Evolutionary conservation across 1,284 basidiomycete genomes (phyloP).

Genomic region (Tilletia indica): DNA sequence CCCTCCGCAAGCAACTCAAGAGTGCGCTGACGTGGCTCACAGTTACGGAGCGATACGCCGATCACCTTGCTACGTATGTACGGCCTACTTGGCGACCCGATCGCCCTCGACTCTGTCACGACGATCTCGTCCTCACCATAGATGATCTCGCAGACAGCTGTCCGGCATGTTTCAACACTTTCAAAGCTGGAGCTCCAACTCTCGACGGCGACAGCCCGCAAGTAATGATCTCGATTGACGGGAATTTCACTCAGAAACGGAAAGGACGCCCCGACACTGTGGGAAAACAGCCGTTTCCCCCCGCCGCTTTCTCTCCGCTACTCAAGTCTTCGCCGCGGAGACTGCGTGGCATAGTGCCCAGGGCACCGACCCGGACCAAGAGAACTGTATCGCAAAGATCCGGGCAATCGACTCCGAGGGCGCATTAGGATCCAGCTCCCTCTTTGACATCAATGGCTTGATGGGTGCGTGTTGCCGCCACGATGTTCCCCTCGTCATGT

Average conservation of each 20-base stretch:
- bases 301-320: background rate
- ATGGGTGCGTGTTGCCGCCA: constrained; percentile 1
- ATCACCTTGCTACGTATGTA: background rate
- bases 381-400: background rate
- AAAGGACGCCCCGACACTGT: background rate
- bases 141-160: background rate
- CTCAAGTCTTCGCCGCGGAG: background rate
- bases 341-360: background rate
- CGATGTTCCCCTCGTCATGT: background rate
- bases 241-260: background rate
- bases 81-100: background rate
- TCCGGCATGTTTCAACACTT: constrained; percentile 2
- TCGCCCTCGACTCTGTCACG: background rate
- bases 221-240: constrained; percentile 2
- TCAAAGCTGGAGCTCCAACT: background rate
- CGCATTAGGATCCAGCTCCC: background rate
- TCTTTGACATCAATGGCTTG: background rate
- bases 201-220: background rate
- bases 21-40: constrained; percentile 1
- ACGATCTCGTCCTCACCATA: background rate
- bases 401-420: background rate
- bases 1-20: constrained; percentile 3
- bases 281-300: background rate
- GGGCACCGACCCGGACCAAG: background rate
- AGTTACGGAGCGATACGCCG: background rate